Evolutionary conservation across 331 rosid genomes (phyloP).

Genomic region (Acacia concinna): DNA sequence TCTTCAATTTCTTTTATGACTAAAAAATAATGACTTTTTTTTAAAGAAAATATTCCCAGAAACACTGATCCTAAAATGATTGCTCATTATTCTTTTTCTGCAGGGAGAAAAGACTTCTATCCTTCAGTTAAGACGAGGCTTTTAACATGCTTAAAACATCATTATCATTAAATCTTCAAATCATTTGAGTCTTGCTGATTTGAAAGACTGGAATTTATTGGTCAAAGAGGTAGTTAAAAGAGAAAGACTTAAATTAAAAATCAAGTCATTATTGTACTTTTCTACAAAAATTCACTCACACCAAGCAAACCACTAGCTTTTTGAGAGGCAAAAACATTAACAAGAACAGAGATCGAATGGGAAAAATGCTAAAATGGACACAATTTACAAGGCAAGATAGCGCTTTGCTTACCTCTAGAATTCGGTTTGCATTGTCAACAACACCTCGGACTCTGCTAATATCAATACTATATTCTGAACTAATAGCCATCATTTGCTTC

Average conservation of each 20-base stretch:
- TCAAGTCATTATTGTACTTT: slow-evolving; percentile 9
- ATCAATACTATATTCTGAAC: slow-evolving; percentile 72
- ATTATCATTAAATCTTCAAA: background rate
- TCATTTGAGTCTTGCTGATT: background rate
- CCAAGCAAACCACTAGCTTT: slow-evolving; percentile 24
- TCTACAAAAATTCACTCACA: slow-evolving; percentile 31
- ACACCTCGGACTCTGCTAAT: slow-evolving; percentile 91
- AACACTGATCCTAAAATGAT: background rate
- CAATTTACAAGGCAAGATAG: background rate
- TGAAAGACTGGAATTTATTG: slow-evolving; percentile 4
- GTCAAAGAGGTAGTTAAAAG: slow-evolving; percentile 36
- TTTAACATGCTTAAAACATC: slow-evolving; percentile 6
- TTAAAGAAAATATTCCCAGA: background rate
- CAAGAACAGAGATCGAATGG: slow-evolving; percentile 20
- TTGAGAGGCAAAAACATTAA: slow-evolving; percentile 30
- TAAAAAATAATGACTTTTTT: background rate
- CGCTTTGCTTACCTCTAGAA: slow-evolving; percentile 61
- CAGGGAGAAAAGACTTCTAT: background rate
- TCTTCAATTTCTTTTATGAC: background rate
- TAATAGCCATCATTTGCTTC: slow-evolving; percentile 77
- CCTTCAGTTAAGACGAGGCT: background rate
- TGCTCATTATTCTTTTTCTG: background rate
- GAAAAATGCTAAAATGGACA: slow-evolving; percentile 28
- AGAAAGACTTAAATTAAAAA: slow-evolving; percentile 21
- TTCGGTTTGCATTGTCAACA: slow-evolving; percentile 85